Evolutionary conservation across 2,329 filamentous ascomycete genomes (phyloP), one percentile per base, ranked within the genome.

Genomic region (Hypomyces rosellus): DNA sequence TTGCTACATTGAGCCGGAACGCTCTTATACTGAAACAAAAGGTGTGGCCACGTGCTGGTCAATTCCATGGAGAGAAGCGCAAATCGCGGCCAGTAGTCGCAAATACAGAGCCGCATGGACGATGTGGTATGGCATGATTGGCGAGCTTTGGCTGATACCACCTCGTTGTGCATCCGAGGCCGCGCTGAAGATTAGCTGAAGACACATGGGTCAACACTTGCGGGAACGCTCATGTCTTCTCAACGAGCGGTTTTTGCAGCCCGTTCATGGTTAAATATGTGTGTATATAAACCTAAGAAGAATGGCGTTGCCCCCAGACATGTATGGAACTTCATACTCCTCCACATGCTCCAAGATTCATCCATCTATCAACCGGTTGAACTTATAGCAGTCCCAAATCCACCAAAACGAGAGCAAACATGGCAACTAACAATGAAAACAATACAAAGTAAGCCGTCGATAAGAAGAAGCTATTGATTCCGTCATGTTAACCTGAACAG

Each of bases 61-160:
- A 22, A 15, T 38, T 40, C 18, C 9, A 30, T 30, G 9, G 25
- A 2, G 2, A 6, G 9, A 30, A 30, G 25, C 25, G 25, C 25
- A 30, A 30, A 30, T 30, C 34, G 22, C 25, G 40, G 22, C 51
- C 25, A 57, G 54, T 47, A 39, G 43, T 40, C 48, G 34, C 45
- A 41, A 37, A 36, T 54, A 52, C 54, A 57, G 58, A 63, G 59
- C 54, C 56, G 54, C 60, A 58, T 46, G 37, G 38, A 53, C 6
- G 51, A 65, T 62, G 63, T 65, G 61, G 54, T 57, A 53, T 53
- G 41, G 49, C 50, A 45, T 56, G 52, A 63, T 63, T 65, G 63
- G 63, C 53, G 50, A 52, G 40, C 34, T 38, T n/a, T 5, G 33
- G 18, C 34, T 6, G 34, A 48, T 46, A 33, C 46, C 37, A 49